phyloP scores from a whole-genome alignment of 2,329 filamentous ascomycete genomes.

The Trichoderma simmonsii region DNA sequence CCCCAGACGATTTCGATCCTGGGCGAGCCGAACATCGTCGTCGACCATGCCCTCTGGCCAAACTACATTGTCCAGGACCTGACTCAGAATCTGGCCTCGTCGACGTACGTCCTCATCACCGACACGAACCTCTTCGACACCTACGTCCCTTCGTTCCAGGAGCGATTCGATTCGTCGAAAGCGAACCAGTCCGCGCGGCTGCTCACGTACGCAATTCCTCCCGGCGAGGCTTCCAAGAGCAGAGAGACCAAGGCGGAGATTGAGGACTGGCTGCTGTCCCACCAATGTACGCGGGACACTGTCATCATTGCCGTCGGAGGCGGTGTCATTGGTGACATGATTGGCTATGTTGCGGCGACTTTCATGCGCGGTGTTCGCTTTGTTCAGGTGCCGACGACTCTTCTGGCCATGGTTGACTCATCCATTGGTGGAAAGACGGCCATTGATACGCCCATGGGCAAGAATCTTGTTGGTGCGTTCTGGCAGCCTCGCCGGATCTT shows the following conservation, averaged over 20 bases:
- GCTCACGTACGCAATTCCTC: constrained; percentile 80
- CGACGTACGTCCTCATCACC: constrained; percentile 94
- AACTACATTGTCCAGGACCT: constrained; percentile 79
- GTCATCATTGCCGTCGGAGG: constrained; percentile 93
- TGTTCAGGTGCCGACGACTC: constrained; percentile 91
- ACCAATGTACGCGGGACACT: constrained; percentile 91
- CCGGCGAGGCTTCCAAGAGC: constrained; percentile 91
- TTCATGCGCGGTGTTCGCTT: constrained; percentile 98
- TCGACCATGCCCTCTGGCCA: constrained; percentile 88
- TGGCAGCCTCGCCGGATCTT: constrained; percentile 96
- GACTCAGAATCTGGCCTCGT: constrained; percentile 71
- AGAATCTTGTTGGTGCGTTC: constrained; percentile 93
- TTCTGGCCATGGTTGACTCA: constrained; percentile 97
- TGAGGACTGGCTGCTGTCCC: constrained; percentile 92
- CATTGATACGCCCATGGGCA: constrained; percentile 92
- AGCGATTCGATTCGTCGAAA: constrained; percentile 33
- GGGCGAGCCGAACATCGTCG: constrained; percentile 83
- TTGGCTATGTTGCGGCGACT: constrained; percentile 93
- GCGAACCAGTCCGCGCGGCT: constrained; percentile 55
- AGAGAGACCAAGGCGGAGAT: constrained; percentile 91
- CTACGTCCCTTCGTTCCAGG: constrained; percentile 75
- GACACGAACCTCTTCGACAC: constrained; percentile 84
- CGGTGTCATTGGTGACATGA: constrained; percentile 96
- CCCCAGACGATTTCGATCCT: constrained; percentile 66
- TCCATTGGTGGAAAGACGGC: constrained; percentile 98